These are phyloP conservation scores for Spiromastix sp. DNA, from an alignment of 2,329 filamentous ascomycete species.

Conservation along the genomic window DNA sequence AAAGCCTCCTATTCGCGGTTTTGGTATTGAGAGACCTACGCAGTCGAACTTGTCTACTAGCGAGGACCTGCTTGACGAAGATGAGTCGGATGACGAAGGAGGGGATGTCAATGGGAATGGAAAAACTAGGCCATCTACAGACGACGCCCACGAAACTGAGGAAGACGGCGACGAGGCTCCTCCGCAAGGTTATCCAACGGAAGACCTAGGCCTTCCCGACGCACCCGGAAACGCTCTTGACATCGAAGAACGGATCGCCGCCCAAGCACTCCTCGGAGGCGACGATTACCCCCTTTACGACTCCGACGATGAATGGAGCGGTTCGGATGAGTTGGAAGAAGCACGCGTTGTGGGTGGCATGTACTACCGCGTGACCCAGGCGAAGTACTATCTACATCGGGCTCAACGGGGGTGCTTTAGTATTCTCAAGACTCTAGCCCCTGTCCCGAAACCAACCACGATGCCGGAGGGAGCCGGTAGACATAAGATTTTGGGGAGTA, in stretches of 20 bases:
- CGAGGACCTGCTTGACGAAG: slow-evolving; percentile 63
- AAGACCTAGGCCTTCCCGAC: slow-evolving; percentile 38
- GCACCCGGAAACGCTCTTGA: slow-evolving; percentile 48
- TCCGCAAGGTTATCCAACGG: slow-evolving; percentile 40
- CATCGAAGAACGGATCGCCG: slow-evolving; percentile 71
- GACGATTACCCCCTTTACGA: slow-evolving; percentile 85
- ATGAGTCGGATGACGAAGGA: slow-evolving; percentile 58
- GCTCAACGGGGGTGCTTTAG: slow-evolving; percentile 35
- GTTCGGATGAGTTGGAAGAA: slow-evolving; percentile 65
- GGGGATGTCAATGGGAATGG: slow-evolving; percentile 16
- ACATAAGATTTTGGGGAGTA: slow-evolving; percentile 31
- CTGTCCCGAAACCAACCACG: slow-evolving; percentile 39
- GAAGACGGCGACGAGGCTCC: slow-evolving; percentile 40
- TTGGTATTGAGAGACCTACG: slow-evolving; percentile 76
- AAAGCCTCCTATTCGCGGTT: slow-evolving; percentile 78
- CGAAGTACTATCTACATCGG: slow-evolving; percentile 41
- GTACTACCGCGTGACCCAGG: slow-evolving; percentile 58
- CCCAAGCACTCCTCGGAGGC: slow-evolving; percentile 45
- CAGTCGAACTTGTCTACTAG: slow-evolving; percentile 68
- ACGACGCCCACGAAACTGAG: slow-evolving; percentile 12
- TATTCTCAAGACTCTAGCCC: slow-evolving; percentile 42
- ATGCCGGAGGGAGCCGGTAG: slow-evolving; percentile 27
- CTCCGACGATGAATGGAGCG: slow-evolving; percentile 72
- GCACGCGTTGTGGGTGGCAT: slow-evolving; percentile 66
- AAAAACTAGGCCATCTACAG: slow-evolving; percentile 10